Base-by-base conservation (phyloP, 2,329 filamentous ascomycete genomes). In the Pezicula rhizophila region DNA sequence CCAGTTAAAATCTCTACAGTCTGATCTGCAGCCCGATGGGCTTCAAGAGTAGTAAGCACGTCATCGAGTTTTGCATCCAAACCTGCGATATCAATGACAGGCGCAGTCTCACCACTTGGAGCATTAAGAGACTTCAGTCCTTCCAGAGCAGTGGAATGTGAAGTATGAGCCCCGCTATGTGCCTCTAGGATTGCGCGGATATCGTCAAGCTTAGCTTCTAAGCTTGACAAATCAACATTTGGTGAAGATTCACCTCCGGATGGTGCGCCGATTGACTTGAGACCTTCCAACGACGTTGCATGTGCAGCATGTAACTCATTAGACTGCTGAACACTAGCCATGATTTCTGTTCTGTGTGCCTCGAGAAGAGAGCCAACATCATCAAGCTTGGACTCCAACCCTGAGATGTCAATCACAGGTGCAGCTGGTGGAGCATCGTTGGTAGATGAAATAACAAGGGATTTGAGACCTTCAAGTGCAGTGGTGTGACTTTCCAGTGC, bases 311-410 rank as follows among this genome's bases (percentile, higher is more conserved):
- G 35, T 12, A n/a, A 15, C 7, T 60, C 57, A 11, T 60, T 60
- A 4, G 52, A 57, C 47, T 56, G 51, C 25, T 60, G 49, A 15
- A 63, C 47, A 39, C 56, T 59, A n/a, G 60, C 54, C 26, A 61
- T 47, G 3, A 62, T 53, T 15, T 61, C 58, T 12, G 48, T 42
- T 34, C 50, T 51, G 11, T 54, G 51, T 23, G 34, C 50, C 47
- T 60, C 58, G 17, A 61, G 45, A 14, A 52, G 47, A 14, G 50
- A 47, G 2, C 56, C 43, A 33, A 57, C 46, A 3, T 33, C 55
- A 46, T 33, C 46, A 20, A 8, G 47, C 45, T 2, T 51, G 25
- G 40, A 25, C 4, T 42, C 20, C 40, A 42, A 34, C 14, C 17
- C 25, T 6, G 31, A 18, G 18, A 45, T 17, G n/a, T 15, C 14